Percentiles rank a stretch among this genome's conserved stretches.
Evolutionary conservation across 2,329 filamentous ascomycete genomes (phyloP).

Genomic region (Aspergillus sp.): DNA sequence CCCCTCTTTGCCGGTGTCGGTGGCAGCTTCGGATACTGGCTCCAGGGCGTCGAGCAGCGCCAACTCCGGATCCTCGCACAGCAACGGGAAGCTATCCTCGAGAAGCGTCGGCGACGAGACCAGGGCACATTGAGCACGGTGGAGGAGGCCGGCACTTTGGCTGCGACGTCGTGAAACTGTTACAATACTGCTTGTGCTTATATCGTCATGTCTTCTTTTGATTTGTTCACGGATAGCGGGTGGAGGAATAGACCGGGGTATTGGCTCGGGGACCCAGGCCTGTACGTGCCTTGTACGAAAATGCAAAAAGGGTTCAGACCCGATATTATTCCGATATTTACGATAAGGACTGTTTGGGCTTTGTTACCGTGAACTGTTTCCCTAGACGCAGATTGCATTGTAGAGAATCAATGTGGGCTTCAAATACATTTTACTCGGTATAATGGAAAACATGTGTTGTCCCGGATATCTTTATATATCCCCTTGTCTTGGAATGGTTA

Average conservation of each 20-base stretch:
- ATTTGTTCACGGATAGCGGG: slow-evolving; percentile 3
- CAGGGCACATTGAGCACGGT: slow-evolving; percentile 53
- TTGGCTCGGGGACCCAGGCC: neutral
- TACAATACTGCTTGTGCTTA: slow-evolving; percentile 9
- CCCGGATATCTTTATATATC: too few species aligned
- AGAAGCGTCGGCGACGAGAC: slow-evolving; percentile 83
- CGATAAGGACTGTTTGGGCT: too few species aligned
- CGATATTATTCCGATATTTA: too few species aligned
- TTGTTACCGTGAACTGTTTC: too few species aligned
- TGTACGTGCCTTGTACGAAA: neutral
- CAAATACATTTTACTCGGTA: too few species aligned
- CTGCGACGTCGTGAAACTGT: slow-evolving; percentile 40
- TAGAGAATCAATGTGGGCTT: too few species aligned
- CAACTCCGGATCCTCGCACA: slow-evolving; percentile 78
- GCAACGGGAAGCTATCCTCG: slow-evolving; percentile 78
- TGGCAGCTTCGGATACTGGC: slow-evolving; percentile 95
- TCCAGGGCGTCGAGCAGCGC: slow-evolving; percentile 84
- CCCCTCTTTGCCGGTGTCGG: slow-evolving; percentile 85
- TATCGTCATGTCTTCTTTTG: slow-evolving; percentile 11
- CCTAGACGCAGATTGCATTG: too few species aligned
- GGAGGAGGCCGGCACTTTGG: slow-evolving; percentile 41
- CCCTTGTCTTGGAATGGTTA: too few species aligned
- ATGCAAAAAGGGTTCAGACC: neutral
- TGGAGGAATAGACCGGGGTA: neutral
- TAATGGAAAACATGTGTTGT: too few species aligned